Conservation (phyloP, 805 yeast genomes). For the Lachancea fermentati region DNA sequence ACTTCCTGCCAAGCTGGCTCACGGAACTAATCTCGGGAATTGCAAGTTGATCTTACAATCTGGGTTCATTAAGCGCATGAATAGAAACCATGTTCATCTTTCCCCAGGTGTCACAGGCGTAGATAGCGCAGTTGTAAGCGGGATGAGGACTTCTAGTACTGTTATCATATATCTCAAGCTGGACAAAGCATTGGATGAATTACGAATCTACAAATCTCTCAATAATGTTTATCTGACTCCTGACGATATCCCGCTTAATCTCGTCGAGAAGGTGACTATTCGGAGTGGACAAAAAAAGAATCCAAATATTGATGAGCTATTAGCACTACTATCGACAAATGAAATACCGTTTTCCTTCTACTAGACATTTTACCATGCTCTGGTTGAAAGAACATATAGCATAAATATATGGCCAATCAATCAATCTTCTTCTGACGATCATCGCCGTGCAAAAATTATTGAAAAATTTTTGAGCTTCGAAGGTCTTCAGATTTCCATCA, state of each 20-base stretch:
- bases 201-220: constrained; percentile 49
- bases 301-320: background rate
- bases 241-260: constrained; percentile 40
- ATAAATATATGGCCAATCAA: no score
- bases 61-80: constrained; percentile 63
- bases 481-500: no score
- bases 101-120: constrained; percentile 51
- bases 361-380: no score
- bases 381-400: no score
- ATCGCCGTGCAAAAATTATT: no score
- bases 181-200: constrained; percentile 37
- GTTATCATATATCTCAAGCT: constrained; percentile 60
- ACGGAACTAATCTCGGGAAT: constrained; percentile 64
- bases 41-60: constrained; percentile 42
- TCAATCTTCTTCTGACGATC: no score
- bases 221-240: constrained; percentile 71
- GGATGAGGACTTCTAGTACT: constrained; percentile 54
- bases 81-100: constrained; percentile 80
- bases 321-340: background rate
- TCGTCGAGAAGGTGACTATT: constrained; percentile 23
- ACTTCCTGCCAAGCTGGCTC: constrained; percentile 56
- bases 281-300: constrained; percentile 1
- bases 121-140: constrained; percentile 53
- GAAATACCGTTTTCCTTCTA: constrained; percentile 3
- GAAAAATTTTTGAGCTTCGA: no score